phyloP scores from a whole-genome alignment of 169 alveolate genomes.

The Cystoisospora suis region DNA sequence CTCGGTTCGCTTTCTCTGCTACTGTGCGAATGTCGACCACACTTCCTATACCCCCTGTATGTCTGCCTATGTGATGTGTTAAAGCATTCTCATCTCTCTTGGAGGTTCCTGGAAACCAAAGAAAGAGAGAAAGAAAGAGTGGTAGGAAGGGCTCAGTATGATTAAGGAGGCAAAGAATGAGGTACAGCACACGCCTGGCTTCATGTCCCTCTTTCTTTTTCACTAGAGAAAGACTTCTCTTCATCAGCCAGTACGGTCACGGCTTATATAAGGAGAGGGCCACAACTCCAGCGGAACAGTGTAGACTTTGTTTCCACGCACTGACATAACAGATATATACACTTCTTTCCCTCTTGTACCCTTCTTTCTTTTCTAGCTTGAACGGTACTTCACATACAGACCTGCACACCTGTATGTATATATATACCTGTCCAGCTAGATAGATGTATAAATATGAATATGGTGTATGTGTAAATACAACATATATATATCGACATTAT shows the following conservation, averaged over 20 bases:
- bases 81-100: background rate
- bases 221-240: too few species aligned
- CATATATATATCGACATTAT: too few species aligned
- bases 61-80: slow-evolving; percentile 34
- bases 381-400: background rate
- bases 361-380: background rate
- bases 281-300: too few species aligned
- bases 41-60: slow-evolving; percentile 56
- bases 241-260: too few species aligned
- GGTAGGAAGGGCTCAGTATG: background rate
- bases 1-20: background rate
- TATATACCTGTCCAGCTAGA: background rate
- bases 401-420: background rate
- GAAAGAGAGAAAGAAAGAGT: background rate
- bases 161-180: too few species aligned
- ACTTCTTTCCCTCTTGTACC: background rate
- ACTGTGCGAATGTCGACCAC: slow-evolving; percentile 36
- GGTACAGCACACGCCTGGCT: too few species aligned
- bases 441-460: background rate
- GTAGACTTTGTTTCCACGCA: too few species aligned
- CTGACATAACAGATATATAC: too few species aligned
- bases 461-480: too few species aligned
- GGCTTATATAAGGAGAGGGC: too few species aligned
- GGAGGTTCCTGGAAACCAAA: slow-evolving; percentile 29
- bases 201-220: too few species aligned